Evolutionary conservation across 371 early-diverging fungal genomes (phyloP).

Genomic region (Mortierella sp.): DNA sequence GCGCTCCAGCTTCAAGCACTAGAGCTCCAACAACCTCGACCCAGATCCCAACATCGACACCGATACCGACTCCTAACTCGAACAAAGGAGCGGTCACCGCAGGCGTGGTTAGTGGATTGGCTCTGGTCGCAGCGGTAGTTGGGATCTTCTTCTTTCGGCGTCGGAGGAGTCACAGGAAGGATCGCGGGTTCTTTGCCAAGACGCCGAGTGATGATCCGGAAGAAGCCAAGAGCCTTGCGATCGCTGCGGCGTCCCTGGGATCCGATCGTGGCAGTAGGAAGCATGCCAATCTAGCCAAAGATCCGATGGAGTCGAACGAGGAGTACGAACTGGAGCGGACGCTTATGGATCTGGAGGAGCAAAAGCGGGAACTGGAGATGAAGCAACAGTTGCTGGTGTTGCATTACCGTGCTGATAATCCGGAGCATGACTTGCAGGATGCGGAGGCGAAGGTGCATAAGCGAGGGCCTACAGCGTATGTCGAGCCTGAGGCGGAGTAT

Average conservation of each 20-base stretch:
- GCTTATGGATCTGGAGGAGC: not conserved
- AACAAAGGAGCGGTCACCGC: not conserved
- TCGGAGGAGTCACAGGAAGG: not conserved
- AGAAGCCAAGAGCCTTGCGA: not conserved
- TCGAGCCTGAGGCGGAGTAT: not conserved
- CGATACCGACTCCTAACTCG: not conserved
- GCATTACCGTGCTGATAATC: not conserved
- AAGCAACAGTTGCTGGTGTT: not conserved
- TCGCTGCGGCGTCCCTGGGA: not conserved
- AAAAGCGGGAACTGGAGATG: not conserved
- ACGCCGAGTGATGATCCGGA: not conserved
- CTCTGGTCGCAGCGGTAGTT: not conserved
- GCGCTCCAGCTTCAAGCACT: not conserved
- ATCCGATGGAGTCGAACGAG: constrained; percentile 1
- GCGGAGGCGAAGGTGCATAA: not conserved
- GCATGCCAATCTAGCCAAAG: not conserved
- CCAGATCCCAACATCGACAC: not conserved
- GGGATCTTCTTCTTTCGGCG: not conserved
- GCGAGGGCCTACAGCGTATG: not conserved
- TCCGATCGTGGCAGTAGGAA: not conserved
- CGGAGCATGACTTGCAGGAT: not conserved
- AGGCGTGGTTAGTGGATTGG: not conserved
- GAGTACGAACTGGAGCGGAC: not conserved
- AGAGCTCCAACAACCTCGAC: not conserved
- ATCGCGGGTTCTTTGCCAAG: not conserved